Evolutionary conservation across 148 eudicot species (phyloP), one percentile per base, ranked within the genome.

Genomic region (Pouteria glomerata): DNA sequence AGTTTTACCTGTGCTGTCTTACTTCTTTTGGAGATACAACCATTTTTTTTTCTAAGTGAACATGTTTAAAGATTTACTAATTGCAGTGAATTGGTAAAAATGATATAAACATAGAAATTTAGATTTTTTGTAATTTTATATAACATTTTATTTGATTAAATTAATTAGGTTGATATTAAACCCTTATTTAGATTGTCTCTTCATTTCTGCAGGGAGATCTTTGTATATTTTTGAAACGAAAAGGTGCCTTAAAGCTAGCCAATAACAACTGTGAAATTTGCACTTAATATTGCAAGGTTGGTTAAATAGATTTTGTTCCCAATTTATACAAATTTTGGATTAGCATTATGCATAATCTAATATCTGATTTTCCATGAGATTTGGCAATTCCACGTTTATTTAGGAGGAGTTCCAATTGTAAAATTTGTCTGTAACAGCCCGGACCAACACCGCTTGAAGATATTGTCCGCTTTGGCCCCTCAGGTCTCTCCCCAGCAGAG

Each of bases 161-260:
- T 57, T 63, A 23, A 26, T 24, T 65, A 27, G 44, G 13, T 29
- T 19, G 23, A 29, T 21, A 65, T 45, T 42, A 18, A 19, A 67
- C 27, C 23, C 48, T 56, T 55, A 33, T 23, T 26, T 23, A 16
- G 39, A 23, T 15, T 63, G 23, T 6, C 26, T 30, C n/a, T n/a
- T n/a, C n/a, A n/a, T n/a, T n/a, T n/a, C 30, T 86, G 53, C 77
- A 95, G 99, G 96, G 97, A 55, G 97, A 92, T 86, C 87, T 92
- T 76, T 66, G 81, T 70, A 85, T 74, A 77, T 88, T 75, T 74
- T 62, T 95, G 77, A 73, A 83, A 68, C 72, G 24, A 69, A 92
- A 74, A 79, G 94, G 92, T 59, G 77, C 90, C 19, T 83, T 91
- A 63, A 83, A 80, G 80, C n/a, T n/a, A n/a, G n/a, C 87, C 89